Conservation (phyloP, 1,284 basidiomycete species). For the Ganoderma leucocontextum region DNA sequence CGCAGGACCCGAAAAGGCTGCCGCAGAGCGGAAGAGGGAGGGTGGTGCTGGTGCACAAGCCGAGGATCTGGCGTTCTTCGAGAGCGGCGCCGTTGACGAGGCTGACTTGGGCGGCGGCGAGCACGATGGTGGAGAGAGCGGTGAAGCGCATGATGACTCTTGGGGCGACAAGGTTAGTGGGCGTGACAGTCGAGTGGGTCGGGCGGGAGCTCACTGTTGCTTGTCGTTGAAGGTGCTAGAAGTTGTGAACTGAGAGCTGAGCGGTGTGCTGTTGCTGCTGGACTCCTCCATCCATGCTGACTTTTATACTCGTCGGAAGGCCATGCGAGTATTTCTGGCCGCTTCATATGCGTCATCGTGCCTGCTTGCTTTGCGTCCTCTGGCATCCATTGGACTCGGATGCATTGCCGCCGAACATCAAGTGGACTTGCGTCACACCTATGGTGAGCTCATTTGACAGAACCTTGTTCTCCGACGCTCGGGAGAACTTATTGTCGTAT, state of each 20-base stretch:
- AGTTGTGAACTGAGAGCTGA: slow-evolving; percentile 5
- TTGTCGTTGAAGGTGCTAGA: neutral
- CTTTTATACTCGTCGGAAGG: neutral
- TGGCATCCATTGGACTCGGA: neutral
- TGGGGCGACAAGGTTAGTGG: slow-evolving; percentile 6
- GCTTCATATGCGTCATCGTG: neutral
- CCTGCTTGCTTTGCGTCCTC: neutral
- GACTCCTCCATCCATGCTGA: neutral
- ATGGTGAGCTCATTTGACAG: slow-evolving; percentile 2
- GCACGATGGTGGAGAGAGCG: slow-evolving; percentile 10
- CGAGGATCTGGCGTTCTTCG: slow-evolving; percentile 9
- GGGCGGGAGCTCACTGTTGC: slow-evolving; percentile 3
- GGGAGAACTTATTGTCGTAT: neutral
- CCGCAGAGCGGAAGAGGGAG: slow-evolving; percentile 10
- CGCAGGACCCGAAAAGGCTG: slow-evolving; percentile 9
- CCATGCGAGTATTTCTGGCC: neutral
- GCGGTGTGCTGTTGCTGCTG: slow-evolving; percentile 11
- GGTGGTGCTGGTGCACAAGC: slow-evolving; percentile 8
- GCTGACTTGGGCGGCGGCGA: slow-evolving; percentile 9
- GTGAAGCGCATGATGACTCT: slow-evolving; percentile 12
- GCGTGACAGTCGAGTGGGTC: neutral
- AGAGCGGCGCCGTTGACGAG: slow-evolving; percentile 7
- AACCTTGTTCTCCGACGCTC: slow-evolving; percentile 5
- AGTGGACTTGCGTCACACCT: slow-evolving; percentile 1
- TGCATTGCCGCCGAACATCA: slow-evolving; percentile 2